Percentiles rank a stretch among this genome's conserved stretches.
These are phyloP conservation scores for Hypoxylon rickii DNA, from an alignment of 495 filamentous ascomycete species.

Conservation along the genomic window DNA sequence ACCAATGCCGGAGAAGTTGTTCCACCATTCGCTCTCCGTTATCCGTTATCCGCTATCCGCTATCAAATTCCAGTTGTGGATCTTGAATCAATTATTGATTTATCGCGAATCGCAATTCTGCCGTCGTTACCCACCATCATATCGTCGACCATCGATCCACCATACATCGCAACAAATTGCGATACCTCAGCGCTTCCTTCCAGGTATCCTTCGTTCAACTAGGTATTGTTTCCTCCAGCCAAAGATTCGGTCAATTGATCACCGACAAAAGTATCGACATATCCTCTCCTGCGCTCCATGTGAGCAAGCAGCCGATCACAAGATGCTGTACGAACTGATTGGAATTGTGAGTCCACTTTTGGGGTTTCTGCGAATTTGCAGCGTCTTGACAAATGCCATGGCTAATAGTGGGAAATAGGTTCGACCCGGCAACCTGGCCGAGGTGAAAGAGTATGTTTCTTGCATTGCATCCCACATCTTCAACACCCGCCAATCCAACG, in stretches of 20 bases:
- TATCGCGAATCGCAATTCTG: constrained; percentile 5
- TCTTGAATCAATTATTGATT: neutral
- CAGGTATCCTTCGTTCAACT: no score
- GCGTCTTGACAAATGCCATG: neutral
- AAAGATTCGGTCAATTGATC: no score
- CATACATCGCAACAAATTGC: no score
- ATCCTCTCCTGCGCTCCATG: constrained; percentile 11
- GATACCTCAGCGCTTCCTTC: neutral
- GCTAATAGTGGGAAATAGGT: constrained; percentile 59
- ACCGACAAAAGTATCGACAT: no score
- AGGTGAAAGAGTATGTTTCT: constrained; percentile 86
- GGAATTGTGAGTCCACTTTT: constrained; percentile 72
- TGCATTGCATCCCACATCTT: neutral
- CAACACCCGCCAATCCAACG: neutral
- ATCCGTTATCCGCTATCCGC: no score
- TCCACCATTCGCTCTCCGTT: no score
- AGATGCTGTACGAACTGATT: constrained; percentile 97
- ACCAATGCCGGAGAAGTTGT: no score
- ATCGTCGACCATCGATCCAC: neutral
- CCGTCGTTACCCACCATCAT: constrained; percentile 1
- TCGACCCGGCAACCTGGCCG: constrained; percentile 81
- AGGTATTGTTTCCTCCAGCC: no score
- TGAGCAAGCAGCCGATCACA: constrained; percentile 31
- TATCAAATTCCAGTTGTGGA: no score
- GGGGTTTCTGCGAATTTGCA: neutral